Evolutionary conservation across 108 stramenopile genomes (phyloP), one percentile per base, ranked within the genome.

Genomic region (Cyclostephanos tholiformis): DNA sequence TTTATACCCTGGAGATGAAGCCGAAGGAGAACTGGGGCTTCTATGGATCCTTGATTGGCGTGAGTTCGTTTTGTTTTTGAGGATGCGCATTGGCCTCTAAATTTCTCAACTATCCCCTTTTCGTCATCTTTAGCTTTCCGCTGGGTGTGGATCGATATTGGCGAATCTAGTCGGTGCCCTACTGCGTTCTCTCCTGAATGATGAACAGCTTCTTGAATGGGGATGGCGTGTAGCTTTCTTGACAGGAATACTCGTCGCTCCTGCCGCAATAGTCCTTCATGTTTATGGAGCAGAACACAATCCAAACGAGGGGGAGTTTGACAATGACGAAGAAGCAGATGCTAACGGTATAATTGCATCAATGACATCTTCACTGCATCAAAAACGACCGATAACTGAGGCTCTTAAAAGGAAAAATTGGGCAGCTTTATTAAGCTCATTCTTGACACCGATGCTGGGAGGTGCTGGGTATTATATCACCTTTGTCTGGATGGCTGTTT

Each of bases 161-260:
- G 91, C 88, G 38, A 87, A 82, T 61, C 23, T 92, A 12, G 63
- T 86, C 5, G 88, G 86, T 36, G 85, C 89, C 16, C 66, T 83
- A 16, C 66, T 89, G 0, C 82, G 92, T 38, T 75, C 76, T 51
- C 35, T 85, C 29, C 79, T 88, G 7, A 80, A 85, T 10, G 80
- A 89, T 5, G 87, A 89, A 30, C 77, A 87, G 53, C 85, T 94
- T 20, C 48, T 89, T 19, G 55, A 32, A 11, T 94, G 89, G 89
- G 93, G 87, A 56, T 94, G 93, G 93, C 68, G 93, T 1, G 65
- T 90, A 20, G 90, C 90, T 14, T 94, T 94, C 57, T 58, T 89
- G 35, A 85, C 82, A 49, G 89, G 91, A 19, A 83, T 92, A 32
- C 44, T 88, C 0, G 83, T 92, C 62, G 76, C 78, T 13, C 20